These are phyloP conservation scores for Arxiozyma telluris DNA, from an alignment of 1,139 yeast genomes.

Conservation along the genomic window DNA sequence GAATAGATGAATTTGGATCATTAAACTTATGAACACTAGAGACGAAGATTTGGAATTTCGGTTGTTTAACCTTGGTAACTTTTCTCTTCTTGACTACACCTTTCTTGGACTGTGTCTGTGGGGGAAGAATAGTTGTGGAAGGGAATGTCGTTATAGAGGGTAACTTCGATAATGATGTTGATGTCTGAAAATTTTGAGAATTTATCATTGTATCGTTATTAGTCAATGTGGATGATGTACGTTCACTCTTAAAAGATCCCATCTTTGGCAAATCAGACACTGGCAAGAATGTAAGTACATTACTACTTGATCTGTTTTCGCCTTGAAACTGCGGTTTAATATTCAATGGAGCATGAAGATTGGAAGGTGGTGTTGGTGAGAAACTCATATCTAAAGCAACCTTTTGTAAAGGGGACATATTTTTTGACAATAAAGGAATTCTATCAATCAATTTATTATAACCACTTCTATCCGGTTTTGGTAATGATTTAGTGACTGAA, in stretches of 20 bases:
- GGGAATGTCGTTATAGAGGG: constrained; percentile 4
- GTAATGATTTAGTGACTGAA: constrained; percentile 26
- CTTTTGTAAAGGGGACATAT: constrained; percentile 14
- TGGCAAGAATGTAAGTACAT: constrained; percentile 8
- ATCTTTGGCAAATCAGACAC: constrained; percentile 31
- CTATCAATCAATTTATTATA: not conserved
- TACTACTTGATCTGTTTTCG: constrained; percentile 4
- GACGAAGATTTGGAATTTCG: constrained; percentile 30
- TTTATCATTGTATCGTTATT: not conserved
- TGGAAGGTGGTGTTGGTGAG: constrained; percentile 28
- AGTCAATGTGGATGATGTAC: constrained; percentile 4
- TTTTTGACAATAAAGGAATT: constrained; percentile 14
- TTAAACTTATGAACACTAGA: constrained; percentile 29
- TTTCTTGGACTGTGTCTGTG: not conserved
- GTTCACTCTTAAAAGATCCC: constrained; percentile 30
- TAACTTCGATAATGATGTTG: not conserved
- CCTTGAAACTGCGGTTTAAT: not conserved
- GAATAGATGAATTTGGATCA: constrained; percentile 11
- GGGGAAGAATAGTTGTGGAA: constrained; percentile 6
- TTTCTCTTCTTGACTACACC: constrained; percentile 12
- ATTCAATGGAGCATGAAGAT: constrained; percentile 5
- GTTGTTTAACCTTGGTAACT: constrained; percentile 20
- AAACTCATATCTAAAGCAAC: constrained; percentile 17
- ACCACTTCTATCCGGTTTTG: constrained; percentile 10
- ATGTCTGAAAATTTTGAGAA: not conserved